phyloP scores from a whole-genome alignment of 2,329 filamentous ascomycete species.

The Leptoxyphium fumago region DNA sequence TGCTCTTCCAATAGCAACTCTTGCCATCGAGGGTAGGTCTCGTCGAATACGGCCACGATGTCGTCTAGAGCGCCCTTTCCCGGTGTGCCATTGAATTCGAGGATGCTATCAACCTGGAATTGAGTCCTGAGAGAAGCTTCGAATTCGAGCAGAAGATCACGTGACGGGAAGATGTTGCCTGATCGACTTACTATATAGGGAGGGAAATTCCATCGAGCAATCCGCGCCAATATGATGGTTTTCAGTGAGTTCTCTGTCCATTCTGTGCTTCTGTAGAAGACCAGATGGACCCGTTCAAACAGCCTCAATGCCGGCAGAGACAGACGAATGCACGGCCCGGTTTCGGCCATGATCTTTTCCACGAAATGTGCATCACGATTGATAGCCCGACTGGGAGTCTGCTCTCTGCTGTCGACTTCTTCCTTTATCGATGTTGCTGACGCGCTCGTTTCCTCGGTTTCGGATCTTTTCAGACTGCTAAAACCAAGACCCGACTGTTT shows the following conservation, averaged over 20 bases:
- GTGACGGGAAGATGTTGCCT: conserved; percentile 71
- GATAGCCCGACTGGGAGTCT: conserved; percentile 26
- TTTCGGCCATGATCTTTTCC: conserved; percentile 59
- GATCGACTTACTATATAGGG: conserved; percentile 82
- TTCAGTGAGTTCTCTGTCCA: conserved; percentile 97
- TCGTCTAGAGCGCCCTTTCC: conserved; percentile 49
- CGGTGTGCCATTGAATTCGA: conserved; percentile 64
- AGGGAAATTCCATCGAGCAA: conserved; percentile 75
- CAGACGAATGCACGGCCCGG: conserved; percentile 73
- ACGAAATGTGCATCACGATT: conserved; percentile 64
- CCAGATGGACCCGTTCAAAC: conserved; percentile 86
- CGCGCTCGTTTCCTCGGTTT: conserved; percentile 40
- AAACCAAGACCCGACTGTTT: conserved; percentile 64
- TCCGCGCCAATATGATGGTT: conserved; percentile 84
- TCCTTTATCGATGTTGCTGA: conserved; percentile 26
- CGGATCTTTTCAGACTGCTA: conserved; percentile 49
- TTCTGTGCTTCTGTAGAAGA: conserved; percentile 90
- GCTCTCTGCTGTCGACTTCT: conserved; percentile 21
- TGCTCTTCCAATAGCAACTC: conserved; percentile 57
- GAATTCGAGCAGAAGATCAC: conserved; percentile 67
- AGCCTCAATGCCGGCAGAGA: conserved; percentile 58
- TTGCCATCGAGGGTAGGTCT: conserved; percentile 70
- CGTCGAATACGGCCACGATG: conserved; percentile 58
- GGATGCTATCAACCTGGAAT: conserved; percentile 61
- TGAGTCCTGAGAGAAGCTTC: conserved; percentile 75